Conservation (phyloP, 148 eudicot species). For the Camellia granthamiana region DNA sequence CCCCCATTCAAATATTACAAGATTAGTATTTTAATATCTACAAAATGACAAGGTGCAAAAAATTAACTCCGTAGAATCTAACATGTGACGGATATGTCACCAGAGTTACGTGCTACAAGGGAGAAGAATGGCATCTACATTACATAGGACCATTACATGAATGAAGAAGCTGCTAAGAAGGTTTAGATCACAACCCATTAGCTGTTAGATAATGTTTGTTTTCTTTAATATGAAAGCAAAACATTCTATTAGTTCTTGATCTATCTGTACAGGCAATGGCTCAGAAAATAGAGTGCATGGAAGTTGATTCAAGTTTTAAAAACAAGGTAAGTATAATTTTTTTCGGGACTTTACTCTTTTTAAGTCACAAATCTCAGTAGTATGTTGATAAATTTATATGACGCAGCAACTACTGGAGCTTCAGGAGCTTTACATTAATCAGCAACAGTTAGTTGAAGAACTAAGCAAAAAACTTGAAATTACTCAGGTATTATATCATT, state of each 20-base stretch:
- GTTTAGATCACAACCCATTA: slow-evolving; percentile 14
- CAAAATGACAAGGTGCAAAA: background rate
- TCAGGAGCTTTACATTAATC: slow-evolving; percentile 30
- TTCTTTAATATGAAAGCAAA: background rate
- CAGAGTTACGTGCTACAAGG: slow-evolving; percentile 28
- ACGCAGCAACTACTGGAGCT: slow-evolving; percentile 38
- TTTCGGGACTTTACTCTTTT: background rate
- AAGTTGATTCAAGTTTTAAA: slow-evolving; percentile 19
- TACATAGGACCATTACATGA: slow-evolving; percentile 23
- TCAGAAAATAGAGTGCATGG: slow-evolving; percentile 24
- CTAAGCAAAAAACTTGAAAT: slow-evolving; percentile 27
- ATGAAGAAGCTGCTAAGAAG: slow-evolving; percentile 38
- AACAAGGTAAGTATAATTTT: slow-evolving; percentile 17
- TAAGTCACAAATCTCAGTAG: background rate
- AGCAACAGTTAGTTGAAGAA: slow-evolving; percentile 28
- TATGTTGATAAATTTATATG: background rate
- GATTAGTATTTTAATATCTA: background rate
- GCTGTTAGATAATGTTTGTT: background rate
- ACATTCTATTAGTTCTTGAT: background rate
- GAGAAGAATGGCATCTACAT: slow-evolving; percentile 45
- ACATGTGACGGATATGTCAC: background rate
- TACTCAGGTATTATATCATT: slow-evolving; percentile 25
- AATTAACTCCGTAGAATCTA: background rate
- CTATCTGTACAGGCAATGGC: slow-evolving; percentile 26
- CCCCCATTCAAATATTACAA: background rate